Evolutionary conservation across 179 eudicot species (phyloP).

Genomic region (Silene noctiflora): DNA sequence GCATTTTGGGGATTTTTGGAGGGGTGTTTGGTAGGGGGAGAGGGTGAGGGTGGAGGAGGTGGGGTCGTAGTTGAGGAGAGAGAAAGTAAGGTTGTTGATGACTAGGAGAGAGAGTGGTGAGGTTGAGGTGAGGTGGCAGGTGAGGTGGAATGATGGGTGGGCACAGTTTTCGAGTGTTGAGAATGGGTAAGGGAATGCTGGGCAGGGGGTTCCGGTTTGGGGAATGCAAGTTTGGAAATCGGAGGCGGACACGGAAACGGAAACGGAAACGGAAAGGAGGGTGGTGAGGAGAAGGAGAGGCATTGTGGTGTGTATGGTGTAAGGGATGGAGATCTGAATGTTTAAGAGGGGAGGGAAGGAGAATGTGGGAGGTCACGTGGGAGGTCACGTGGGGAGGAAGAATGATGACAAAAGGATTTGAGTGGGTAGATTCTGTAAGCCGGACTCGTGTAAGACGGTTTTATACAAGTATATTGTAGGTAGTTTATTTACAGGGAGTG

Average conservation of each 20-base stretch:
- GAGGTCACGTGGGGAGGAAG: too few relatives aligned
- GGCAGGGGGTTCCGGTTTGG: conserved; percentile 36
- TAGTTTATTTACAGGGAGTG: too few relatives aligned
- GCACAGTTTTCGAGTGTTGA: conserved; percentile 56
- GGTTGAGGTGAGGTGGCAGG: conserved; percentile 40
- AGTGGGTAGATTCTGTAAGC: too few relatives aligned
- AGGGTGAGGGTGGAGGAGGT: conserved; percentile 39
- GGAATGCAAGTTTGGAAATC: not conserved
- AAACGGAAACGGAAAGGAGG: conserved; percentile 9
- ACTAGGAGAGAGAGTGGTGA: conserved; percentile 34
- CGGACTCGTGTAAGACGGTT: too few relatives aligned
- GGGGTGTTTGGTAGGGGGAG: conserved; percentile 29
- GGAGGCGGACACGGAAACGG: not conserved
- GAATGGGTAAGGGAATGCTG: conserved; percentile 72
- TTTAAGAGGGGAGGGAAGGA: conserved; percentile 14
- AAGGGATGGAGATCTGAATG: not conserved
- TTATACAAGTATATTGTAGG: too few relatives aligned
- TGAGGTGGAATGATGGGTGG: conserved; percentile 69
- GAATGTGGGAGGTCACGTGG: conserved; percentile 12
- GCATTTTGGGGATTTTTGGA: conserved; percentile 12
- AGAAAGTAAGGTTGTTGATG: conserved; percentile 55
- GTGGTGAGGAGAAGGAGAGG: conserved; percentile 21
- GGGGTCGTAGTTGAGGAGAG: conserved; percentile 43
- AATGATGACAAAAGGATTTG: too few relatives aligned
- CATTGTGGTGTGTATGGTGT: not conserved